These are phyloP conservation scores for Botryotinia calthae DNA, from an alignment of 2,329 filamentous ascomycete genomes.

Conservation along the genomic window DNA sequence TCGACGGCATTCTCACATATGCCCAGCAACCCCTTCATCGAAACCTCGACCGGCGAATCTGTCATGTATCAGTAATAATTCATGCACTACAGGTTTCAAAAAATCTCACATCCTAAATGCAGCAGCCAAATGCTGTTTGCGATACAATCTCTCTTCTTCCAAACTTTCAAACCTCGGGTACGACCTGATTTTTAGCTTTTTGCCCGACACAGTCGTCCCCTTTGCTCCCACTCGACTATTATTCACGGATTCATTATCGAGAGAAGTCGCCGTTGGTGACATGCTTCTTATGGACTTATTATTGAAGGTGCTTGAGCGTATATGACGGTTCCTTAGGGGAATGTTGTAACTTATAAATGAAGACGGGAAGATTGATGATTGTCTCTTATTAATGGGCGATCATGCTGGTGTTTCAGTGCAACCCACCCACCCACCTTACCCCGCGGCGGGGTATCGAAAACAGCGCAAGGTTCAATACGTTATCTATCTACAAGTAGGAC, in stretches of 20 bases:
- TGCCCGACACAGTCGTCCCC: conserved; percentile 46
- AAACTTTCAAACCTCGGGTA: conserved; percentile 39
- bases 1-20: conserved; percentile 44
- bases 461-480: background rate
- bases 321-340: background rate
- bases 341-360: background rate
- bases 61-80: background rate
- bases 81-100: background rate
- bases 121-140: conserved; percentile 34
- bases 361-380: background rate
- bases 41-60: conserved; percentile 31
- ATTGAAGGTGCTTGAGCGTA: too few relatives aligned
- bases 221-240: conserved; percentile 46
- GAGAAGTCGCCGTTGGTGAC: conserved; percentile 41
- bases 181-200: conserved; percentile 45
- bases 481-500: background rate
- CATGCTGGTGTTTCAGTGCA: background rate
- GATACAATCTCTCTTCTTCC: conserved; percentile 32
- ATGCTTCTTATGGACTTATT: conserved; percentile 28
- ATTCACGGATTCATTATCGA: conserved; percentile 37
- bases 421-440: conserved; percentile 2
- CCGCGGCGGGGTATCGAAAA: background rate
- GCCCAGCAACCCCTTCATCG: conserved; percentile 61
- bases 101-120: conserved; percentile 27
- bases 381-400: background rate